Evolutionary conservation across 2,329 filamentous ascomycete genomes (phyloP), one percentile per base, ranked within the genome.

Genomic region (Rachicladosporium sp.): DNA sequence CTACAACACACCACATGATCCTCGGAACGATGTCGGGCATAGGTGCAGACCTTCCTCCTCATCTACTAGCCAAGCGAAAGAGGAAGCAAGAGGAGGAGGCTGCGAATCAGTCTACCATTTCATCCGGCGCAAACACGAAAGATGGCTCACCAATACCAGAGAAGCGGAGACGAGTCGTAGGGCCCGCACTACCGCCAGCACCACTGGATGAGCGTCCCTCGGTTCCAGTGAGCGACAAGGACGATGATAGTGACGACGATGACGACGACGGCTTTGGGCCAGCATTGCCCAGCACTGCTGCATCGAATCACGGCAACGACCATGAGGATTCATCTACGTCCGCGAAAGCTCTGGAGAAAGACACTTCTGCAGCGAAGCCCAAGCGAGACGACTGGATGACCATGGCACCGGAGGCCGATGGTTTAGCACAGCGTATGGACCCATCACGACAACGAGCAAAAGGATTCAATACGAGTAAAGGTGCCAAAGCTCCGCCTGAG

Each of bases 371-470:
- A 35, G 37, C 42, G 31, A 58, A 53, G 39, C 68, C 71, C 4
- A 73, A 80, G 56, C 79, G 89, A 51, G 88, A 93, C 65, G 80
- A 85, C 31, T 71, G 68, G 68, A 71, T 71, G 68, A 69, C 61
- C 35, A 57, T 70, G 50, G 66, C 68, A 5, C 68, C 68, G 1
- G 63, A 64, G 11, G 61, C 66, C 47, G 67, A 70, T 50, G 68
- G 66, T 35, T 57, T 71, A 8, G 61, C 64, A 56, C 74, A 73
- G 47, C 64, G 82, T 58, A 66, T 82, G 49, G 88, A 95, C 61
- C 85, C 89, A 1, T 89, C 86, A 4, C 88, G 88, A 60, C 68
- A 89, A 43, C 78, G 80, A 51, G 80, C 77, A 46, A 80, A 86
- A 45, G 87, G 84, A 49, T 96, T 95, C 66, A 78, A 85, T 37